Evolutionary conservation across 495 filamentous ascomycete genomes (phyloP).

Genomic region (Penicillium atrosanguineum): DNA sequence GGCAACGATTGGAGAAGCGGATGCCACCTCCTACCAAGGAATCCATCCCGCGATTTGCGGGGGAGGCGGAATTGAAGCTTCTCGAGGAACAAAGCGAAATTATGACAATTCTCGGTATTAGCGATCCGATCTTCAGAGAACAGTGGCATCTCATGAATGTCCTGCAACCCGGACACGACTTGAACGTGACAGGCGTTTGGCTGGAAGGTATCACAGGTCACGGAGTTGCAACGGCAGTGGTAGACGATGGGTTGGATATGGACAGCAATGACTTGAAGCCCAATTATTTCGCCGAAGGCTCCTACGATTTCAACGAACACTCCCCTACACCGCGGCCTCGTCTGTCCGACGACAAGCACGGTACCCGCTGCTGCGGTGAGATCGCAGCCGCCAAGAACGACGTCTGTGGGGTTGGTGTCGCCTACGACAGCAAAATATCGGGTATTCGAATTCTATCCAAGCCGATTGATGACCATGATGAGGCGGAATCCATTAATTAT

Average conservation of each 20-base stretch:
- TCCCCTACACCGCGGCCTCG: conserved; percentile 73
- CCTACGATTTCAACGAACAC: conserved; percentile 93
- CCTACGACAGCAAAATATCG: conserved; percentile 85
- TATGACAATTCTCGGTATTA: conserved; percentile 63
- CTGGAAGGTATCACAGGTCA: conserved; percentile 86
- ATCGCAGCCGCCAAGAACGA: conserved; percentile 87
- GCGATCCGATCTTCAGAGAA: conserved; percentile 85
- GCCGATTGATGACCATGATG: conserved; percentile 87
- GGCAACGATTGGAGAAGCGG: conserved; percentile 74
- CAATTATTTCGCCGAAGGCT: conserved; percentile 88
- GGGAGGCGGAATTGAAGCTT: conserved; percentile 43
- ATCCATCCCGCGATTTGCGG: conserved; percentile 5
- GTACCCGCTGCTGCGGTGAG: conserved; percentile 92
- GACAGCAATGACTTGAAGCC: conserved; percentile 89
- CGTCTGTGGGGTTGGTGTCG: conserved; percentile 93
- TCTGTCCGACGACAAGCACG: conserved; percentile 79
- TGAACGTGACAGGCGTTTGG: conserved; percentile 94
- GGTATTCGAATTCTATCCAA: conserved; percentile 89
- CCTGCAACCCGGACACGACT: conserved; percentile 77
- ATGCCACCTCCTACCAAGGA: conserved; percentile 45
- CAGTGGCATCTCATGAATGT: conserved; percentile 97
- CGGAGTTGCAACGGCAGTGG: conserved; percentile 85
- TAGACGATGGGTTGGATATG: conserved; percentile 97
- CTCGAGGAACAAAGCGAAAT: conserved; percentile 59
- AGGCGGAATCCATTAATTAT: conserved; percentile 90